Conservation (phyloP, 805 yeast species). For the Candida odintsovae region DNA sequence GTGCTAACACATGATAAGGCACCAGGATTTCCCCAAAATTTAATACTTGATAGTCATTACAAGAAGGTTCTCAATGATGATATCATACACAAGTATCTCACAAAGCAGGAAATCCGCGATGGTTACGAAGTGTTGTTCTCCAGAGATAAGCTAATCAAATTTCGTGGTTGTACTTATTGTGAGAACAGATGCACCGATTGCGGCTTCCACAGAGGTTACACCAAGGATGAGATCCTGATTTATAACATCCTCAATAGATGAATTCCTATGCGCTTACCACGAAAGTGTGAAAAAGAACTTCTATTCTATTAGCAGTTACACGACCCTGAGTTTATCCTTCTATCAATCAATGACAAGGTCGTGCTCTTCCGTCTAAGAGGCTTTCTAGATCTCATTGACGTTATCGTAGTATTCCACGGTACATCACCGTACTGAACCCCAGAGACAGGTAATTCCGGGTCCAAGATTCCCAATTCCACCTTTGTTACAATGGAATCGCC, state of each 20-base stretch:
- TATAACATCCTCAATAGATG: background rate
- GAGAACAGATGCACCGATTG: constrained; percentile 2
- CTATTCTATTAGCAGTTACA: constrained; percentile 16
- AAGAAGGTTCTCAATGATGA: background rate
- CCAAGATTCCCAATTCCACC: constrained; percentile 41
- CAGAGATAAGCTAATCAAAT: constrained; percentile 4
- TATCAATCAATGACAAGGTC: background rate
- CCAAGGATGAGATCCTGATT: constrained; percentile 1
- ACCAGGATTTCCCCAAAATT: background rate
- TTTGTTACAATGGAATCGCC: constrained; percentile 37
- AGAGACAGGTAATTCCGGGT: constrained; percentile 38
- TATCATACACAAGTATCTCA: background rate
- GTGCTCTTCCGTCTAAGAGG: background rate
- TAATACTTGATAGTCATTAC: background rate
- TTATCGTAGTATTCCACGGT: constrained; percentile 12
- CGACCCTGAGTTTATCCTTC: constrained; percentile 29
- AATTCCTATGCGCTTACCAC: no score
- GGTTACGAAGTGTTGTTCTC: background rate
- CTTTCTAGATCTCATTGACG: background rate
- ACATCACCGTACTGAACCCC: constrained; percentile 49
- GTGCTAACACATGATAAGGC: background rate
- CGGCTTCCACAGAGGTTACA: constrained; percentile 6
- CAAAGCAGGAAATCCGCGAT: background rate
- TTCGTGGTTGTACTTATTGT: constrained; percentile 6
- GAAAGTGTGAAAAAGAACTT: no score